Conservation (phyloP, 2,329 filamentous ascomycete species). For the Cyphellophora europaea region DNA sequence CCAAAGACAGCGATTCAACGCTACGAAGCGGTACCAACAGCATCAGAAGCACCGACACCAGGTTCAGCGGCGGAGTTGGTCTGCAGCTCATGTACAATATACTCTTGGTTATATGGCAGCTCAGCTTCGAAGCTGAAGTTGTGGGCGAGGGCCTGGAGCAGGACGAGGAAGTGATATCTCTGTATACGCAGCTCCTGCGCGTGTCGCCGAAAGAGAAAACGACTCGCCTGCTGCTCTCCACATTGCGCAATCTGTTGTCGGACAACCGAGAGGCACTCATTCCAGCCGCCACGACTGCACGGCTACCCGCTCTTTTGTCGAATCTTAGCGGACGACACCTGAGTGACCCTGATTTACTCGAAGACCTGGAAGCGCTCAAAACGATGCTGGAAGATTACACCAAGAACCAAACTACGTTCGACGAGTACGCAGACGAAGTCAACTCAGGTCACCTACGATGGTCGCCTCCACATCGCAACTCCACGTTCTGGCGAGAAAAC, state of each 20-base stretch:
- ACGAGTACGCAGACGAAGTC: conserved; percentile 69
- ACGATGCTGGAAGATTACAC: conserved; percentile 80
- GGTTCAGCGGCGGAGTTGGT: conserved; percentile 66
- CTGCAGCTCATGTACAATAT: conserved; percentile 92
- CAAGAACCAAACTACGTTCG: conserved; percentile 57
- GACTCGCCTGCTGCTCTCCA: conserved; percentile 80
- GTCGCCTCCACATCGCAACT: conserved; percentile 82
- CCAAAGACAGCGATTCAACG: conserved; percentile 56
- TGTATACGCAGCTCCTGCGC: conserved; percentile 86
- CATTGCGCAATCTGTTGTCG: conserved; percentile 77
- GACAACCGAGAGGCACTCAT: conserved; percentile 60
- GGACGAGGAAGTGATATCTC: conserved; percentile 82
- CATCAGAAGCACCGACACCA: conserved; percentile 55
- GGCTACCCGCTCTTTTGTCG: conserved; percentile 57
- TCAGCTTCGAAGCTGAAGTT: conserved; percentile 73
- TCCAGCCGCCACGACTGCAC: conserved; percentile 75
- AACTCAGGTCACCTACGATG: conserved; percentile 80
- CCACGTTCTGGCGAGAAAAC: conserved; percentile 86
- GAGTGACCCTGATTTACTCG: conserved; percentile 39
- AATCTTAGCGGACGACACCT: conserved; percentile 46
- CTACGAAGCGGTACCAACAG: conserved; percentile 42
- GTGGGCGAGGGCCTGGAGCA: conserved; percentile 76
- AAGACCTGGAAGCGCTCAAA: conserved; percentile 38
- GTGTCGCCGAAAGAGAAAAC: conserved; percentile 97
- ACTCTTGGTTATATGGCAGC: conserved; percentile 86